Percentiles rank a stretch among this genome's conserved stretches.
Conservation (phyloP, 208 protist species). For the Leishmania gerbilli region DNA sequence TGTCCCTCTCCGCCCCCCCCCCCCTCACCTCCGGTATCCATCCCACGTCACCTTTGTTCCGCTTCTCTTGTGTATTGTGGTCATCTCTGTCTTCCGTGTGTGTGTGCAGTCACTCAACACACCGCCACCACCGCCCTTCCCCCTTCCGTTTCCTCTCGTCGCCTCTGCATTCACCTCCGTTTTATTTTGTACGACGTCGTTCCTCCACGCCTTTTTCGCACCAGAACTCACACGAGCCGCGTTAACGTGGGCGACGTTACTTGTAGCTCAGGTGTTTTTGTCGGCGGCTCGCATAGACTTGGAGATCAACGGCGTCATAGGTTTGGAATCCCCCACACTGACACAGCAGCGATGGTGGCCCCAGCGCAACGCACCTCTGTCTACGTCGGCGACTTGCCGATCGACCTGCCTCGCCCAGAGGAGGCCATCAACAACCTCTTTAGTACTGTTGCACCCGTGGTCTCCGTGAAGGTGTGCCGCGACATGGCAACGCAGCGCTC, state of each 20-base stretch:
- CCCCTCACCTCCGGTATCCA: background rate
- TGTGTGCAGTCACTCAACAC: background rate
- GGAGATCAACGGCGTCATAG: background rate
- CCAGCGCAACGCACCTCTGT: constrained; percentile 68
- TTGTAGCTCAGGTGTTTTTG: background rate
- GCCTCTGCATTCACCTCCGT: background rate
- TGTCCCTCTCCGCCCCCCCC: background rate
- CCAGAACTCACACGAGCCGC: background rate
- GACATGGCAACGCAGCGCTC: constrained; percentile 93
- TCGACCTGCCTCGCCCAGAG: constrained; percentile 83
- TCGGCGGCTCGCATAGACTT: background rate
- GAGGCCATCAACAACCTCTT: constrained; percentile 94
- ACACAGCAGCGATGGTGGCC: constrained; percentile 17
- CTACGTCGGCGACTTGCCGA: constrained; percentile 95
- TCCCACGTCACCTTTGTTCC: background rate
- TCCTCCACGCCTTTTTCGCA: background rate
- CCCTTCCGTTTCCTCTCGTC: background rate
- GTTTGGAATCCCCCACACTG: background rate
- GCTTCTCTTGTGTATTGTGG: background rate
- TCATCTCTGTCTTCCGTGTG: background rate
- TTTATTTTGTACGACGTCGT: background rate
- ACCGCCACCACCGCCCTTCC: background rate
- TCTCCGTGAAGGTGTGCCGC: constrained; percentile 95
- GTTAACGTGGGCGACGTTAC: background rate
- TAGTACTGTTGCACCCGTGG: constrained; percentile 92